Percentiles rank a stretch among this genome's conserved stretches.
Conservation (phyloP, 2,329 filamentous ascomycete genomes). For the Tolypocladium tropicale region DNA sequence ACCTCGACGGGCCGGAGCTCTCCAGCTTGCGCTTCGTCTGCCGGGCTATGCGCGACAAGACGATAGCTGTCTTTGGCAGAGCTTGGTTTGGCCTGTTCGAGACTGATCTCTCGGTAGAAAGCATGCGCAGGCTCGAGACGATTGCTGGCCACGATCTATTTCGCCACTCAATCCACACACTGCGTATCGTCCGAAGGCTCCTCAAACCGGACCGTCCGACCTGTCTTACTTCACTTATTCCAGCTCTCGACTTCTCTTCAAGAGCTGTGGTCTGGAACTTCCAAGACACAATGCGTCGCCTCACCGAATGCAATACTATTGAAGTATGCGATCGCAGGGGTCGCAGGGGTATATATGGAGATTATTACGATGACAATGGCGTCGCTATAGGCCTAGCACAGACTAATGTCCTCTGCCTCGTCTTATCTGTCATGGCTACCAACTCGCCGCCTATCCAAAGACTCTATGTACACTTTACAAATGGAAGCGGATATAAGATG, state of each 20-base stretch:
- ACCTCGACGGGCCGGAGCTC: background rate
- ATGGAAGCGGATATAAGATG: rapidly evolving
- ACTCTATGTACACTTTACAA: background rate
- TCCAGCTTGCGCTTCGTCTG: background rate
- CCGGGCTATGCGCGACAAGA: background rate
- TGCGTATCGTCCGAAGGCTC: background rate
- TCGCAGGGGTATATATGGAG: no score
- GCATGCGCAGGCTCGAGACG: background rate
- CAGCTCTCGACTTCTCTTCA: background rate
- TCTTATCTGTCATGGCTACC: background rate
- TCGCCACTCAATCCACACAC: background rate
- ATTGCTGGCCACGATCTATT: background rate
- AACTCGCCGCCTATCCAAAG: no score
- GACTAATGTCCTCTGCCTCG: background rate
- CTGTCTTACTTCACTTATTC: no score
- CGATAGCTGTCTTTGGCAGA: background rate
- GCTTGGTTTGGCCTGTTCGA: background rate
- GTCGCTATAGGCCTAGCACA: background rate
- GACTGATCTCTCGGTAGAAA: background rate
- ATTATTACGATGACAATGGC: background rate
- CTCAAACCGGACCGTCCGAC: no score
- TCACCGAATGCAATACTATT: background rate
- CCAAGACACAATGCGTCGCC: background rate
- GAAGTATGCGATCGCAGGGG: background rate
- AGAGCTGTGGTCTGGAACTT: background rate